phyloP scores from a whole-genome alignment of 768 basidiomycete genomes.

The Russula dissimulans region DNA sequence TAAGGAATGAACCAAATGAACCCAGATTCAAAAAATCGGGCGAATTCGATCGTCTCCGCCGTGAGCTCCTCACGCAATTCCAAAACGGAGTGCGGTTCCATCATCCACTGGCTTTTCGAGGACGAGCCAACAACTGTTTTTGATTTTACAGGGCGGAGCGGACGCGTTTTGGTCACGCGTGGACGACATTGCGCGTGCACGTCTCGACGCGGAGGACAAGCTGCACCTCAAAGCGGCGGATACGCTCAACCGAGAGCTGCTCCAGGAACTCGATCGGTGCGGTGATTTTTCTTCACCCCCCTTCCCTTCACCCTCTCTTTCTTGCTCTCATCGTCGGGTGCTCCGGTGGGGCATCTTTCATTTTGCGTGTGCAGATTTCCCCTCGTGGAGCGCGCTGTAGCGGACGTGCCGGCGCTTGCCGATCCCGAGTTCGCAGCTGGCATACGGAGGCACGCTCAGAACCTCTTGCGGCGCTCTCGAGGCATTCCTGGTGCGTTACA shows the following conservation, averaged over 20 bases:
- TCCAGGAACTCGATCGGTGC: conserved; percentile 61
- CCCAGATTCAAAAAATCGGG: conserved; percentile 66
- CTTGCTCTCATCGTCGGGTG: neutral
- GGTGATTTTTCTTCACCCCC: neutral
- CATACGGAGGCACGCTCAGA: conserved; percentile 11
- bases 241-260: conserved; percentile 43
- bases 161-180: conserved; percentile 32
- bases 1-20: neutral
- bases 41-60: conserved; percentile 61
- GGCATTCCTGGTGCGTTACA: neutral
- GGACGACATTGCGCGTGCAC: conserved; percentile 47
- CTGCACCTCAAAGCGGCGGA: conserved; percentile 42
- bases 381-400: conserved; percentile 13
- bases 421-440: conserved; percentile 12
- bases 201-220: conserved; percentile 41
- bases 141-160: conserved; percentile 34
- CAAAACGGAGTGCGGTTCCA: conserved; percentile 41
- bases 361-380: neutral
- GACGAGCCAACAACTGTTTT: too few relatives aligned
- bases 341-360: neutral
- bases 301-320: neutral
- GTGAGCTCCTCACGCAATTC: conserved; percentile 51
- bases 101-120: neutral
- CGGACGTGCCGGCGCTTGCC: conserved; percentile 14
- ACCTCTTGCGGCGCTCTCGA: conserved; percentile 4